phyloP scores from a whole-genome alignment of 257 asterid species.

The Rehmannia glutinosa region DNA sequence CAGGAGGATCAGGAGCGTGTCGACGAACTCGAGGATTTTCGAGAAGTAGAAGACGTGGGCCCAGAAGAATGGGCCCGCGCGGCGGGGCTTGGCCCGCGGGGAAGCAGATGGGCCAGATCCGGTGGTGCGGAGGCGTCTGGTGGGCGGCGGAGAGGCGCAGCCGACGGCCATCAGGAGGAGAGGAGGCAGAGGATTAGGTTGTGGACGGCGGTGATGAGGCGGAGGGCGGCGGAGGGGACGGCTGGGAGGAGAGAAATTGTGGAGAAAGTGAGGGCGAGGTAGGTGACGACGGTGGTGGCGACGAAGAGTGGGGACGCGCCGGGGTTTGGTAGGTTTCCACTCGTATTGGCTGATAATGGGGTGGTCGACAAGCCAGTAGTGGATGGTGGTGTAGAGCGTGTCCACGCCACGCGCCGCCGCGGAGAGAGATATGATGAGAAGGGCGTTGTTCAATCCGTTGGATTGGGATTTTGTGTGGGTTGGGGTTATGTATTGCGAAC shows the following conservation, averaged over 20 bases:
- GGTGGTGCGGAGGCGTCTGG: conserved; percentile 49
- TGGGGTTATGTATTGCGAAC: too few species aligned
- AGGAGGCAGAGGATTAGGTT: conserved; percentile 67
- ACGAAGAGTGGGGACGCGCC: conserved; percentile 64
- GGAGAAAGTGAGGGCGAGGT: conserved; percentile 59
- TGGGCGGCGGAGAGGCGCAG: conserved; percentile 63
- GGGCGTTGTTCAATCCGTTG: background rate
- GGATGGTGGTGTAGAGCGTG: conserved; percentile 30
- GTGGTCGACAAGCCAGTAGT: conserved; percentile 65
- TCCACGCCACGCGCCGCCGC: conserved; percentile 67
- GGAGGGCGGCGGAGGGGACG: conserved; percentile 50
- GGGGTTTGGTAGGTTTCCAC: conserved; percentile 54
- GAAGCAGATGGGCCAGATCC: conserved; percentile 77
- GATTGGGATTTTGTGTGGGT: too few species aligned
- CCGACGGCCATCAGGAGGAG: conserved; percentile 77
- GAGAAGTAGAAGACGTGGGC: too few species aligned
- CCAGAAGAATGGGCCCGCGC: conserved; percentile 70
- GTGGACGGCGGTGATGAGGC: conserved; percentile 72
- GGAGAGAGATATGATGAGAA: background rate
- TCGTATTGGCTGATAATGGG: conserved; percentile 55
- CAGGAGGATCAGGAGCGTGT: conserved; percentile 58
- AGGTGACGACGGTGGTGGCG: conserved; percentile 49
- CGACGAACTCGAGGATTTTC: conserved; percentile 75
- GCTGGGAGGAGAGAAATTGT: conserved; percentile 32
- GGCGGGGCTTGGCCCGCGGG: conserved; percentile 53